These are phyloP conservation scores for Pestalotiopsis sp. DNA, from an alignment of 2,329 filamentous ascomycete genomes.

Conservation along the genomic window DNA sequence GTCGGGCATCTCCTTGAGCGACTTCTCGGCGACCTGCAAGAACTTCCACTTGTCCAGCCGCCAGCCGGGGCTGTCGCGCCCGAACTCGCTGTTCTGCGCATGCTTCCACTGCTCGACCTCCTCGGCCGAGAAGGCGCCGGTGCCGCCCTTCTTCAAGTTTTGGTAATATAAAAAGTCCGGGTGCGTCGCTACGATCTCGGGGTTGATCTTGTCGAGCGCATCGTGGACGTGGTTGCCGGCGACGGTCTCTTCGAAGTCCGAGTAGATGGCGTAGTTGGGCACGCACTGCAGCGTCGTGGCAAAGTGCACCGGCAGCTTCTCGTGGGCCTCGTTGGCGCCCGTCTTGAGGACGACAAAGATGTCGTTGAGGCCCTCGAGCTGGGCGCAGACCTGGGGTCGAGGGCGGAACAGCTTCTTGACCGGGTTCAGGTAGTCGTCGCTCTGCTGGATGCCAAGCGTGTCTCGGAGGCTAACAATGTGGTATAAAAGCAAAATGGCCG, in stretches of 20 bases:
- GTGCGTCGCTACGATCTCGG: conserved; percentile 39
- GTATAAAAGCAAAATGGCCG: conserved; percentile 2
- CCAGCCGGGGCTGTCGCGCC: conserved; percentile 49
- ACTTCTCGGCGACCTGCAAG: conserved; percentile 55
- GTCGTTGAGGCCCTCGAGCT: conserved; percentile 46
- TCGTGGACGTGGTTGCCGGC: conserved; percentile 52
- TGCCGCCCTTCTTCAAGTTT: conserved; percentile 43
- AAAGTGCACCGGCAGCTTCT: conserved; percentile 58
- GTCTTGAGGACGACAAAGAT: conserved; percentile 62
- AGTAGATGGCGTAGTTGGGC: conserved; percentile 59
- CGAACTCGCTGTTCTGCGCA: conserved; percentile 31
- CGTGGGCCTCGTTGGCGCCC: conserved; percentile 57
- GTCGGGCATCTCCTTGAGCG: conserved; percentile 40
- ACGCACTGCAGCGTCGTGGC: conserved; percentile 57
- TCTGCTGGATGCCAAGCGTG: neutral
- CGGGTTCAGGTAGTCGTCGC: conserved; percentile 1
- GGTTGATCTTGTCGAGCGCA: conserved; percentile 47
- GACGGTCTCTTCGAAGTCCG: conserved; percentile 57
- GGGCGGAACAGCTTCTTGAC: neutral
- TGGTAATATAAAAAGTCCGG: conserved; percentile 56
- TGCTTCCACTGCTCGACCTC: conserved; percentile 30
- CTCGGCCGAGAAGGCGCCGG: conserved; percentile 40
- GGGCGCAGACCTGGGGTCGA: neutral
- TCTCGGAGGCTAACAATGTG: neutral
- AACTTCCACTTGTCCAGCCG: conserved; percentile 62